These are phyloP conservation scores for Ramalina peruviana DNA, from an alignment of 495 filamentous ascomycete genomes.

Conservation along the genomic window DNA sequence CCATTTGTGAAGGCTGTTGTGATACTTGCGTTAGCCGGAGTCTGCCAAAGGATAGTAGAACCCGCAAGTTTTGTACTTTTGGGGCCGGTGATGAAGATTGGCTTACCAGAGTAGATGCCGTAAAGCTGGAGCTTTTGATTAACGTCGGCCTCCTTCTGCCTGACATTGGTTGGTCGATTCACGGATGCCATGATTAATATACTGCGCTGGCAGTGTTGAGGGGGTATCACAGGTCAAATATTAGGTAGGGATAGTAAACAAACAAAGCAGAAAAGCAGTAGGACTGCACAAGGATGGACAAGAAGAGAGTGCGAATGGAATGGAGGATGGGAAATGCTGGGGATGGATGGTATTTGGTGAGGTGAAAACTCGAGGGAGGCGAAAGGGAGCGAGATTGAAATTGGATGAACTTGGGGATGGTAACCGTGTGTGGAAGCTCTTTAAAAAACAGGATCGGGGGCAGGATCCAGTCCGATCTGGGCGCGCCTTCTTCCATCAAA, in stretches of 20 bases:
- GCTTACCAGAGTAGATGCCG: slow-evolving; percentile 67
- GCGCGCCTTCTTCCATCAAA: too few relatives aligned
- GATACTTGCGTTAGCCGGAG: not conserved
- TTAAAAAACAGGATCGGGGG: slow-evolving; percentile 2
- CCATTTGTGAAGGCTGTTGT: slow-evolving; percentile 66
- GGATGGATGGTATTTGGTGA: not conserved
- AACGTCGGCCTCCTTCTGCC: slow-evolving; percentile 55
- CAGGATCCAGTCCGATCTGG: not conserved
- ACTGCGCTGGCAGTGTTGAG: not conserved
- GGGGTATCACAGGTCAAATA: slow-evolving; percentile 4
- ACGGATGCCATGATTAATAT: not conserved
- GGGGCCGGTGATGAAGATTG: not conserved
- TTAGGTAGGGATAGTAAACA: not conserved
- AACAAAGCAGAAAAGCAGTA: not conserved
- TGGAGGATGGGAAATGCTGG: not conserved
- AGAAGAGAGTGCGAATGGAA: not conserved
- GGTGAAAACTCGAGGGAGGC: not conserved
- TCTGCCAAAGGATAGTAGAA: not conserved
- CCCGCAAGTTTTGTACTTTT: not conserved
- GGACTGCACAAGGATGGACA: not conserved
- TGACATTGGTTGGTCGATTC: slow-evolving; percentile 22
- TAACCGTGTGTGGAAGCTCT: not conserved
- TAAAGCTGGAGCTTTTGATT: slow-evolving; percentile 91
- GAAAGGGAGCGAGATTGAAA: not conserved
- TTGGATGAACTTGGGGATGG: not conserved